These are phyloP conservation scores for Diaporthe eres DNA, from an alignment of 2,329 filamentous ascomycete species.

Conservation along the genomic window DNA sequence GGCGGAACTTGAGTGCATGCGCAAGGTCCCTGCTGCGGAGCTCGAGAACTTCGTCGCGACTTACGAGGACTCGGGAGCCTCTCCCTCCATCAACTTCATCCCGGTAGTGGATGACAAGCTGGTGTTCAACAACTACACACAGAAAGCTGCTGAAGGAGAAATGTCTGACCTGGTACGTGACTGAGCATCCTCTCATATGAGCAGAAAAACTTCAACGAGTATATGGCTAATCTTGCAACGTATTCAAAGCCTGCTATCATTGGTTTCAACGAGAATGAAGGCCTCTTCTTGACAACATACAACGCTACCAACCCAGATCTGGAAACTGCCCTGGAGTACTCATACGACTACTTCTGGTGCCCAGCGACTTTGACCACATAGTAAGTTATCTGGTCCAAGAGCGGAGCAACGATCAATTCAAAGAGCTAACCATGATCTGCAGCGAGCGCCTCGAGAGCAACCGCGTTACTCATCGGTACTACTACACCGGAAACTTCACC, in stretches of 20 bases:
- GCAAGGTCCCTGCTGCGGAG: conserved; percentile 49
- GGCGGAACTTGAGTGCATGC: conserved; percentile 55
- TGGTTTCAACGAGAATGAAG: conserved; percentile 46
- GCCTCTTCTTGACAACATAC: conserved; percentile 44
- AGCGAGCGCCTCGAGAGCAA: conserved; percentile 33
- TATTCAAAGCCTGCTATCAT: conserved; percentile 44
- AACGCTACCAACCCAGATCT: conserved; percentile 41
- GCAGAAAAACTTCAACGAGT: neutral
- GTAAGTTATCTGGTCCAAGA: neutral
- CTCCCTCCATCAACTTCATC: conserved; percentile 49
- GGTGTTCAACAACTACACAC: conserved; percentile 52
- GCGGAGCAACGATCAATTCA: neutral
- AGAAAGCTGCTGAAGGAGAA: conserved; percentile 45
- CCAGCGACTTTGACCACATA: conserved; percentile 40
- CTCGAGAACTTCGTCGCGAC: conserved; percentile 51
- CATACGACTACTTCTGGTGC: conserved; percentile 46
- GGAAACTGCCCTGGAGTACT: conserved; percentile 39
- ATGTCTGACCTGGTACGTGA: conserved; percentile 48
- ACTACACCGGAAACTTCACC: conserved; percentile 49
- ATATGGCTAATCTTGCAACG: neutral
- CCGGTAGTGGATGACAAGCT: conserved; percentile 50
- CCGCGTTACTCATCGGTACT: conserved; percentile 47
- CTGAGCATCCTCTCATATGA: neutral
- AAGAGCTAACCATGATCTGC: neutral
- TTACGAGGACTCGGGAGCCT: conserved; percentile 46